Evolutionary conservation across 768 basidiomycete species (phyloP), one percentile per base, ranked within the genome.

Genomic region (Rhodotorula diobovata): DNA sequence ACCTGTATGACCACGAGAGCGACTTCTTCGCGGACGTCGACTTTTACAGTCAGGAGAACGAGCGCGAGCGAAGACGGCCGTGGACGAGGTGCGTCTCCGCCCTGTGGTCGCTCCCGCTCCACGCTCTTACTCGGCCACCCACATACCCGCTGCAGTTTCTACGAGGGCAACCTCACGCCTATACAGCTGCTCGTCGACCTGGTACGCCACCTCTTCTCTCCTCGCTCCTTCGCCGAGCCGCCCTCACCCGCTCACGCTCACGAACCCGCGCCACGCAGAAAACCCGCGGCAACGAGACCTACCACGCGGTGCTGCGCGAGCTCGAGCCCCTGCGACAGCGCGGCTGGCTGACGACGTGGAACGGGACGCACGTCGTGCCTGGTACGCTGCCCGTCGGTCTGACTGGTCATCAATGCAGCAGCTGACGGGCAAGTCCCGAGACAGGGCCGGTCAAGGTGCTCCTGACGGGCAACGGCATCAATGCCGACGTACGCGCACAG

Each of bases 381-480:
- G 66, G 66, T 68, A 11, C 54, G 62, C 25, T 34, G 25, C 20
- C 25, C 45, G 45, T 18, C 18, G 14, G 15, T 11, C 39, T 37
- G 21, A 10, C 2, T 10, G 15, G 51, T 34, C 41, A 25, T 2
- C 32, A 8, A 25, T 10, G 34, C 9, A 20, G 34, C 4, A 30
- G 18, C 14, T 43, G 57, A 60, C 2, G 10, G 10, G 12, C 34
- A 16, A 8, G 9, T 15, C 15, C 2, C 20, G 30, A 11, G 9
- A 9, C 61, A 70, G 73, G 73, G 9, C 69, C 73, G 8, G 56
- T 71, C 7, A 39, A n/a, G 1, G 70, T 74, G 16, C 43, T 74
- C 34, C 45, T 71, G 34, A 74, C 73, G 5, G 73, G 73, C 10
- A 74, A 74, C 56, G 73, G 68, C 32, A 68, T 68, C 54, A 74